phyloP scores from a whole-genome alignment of 2,329 filamentous ascomycete species.

The Coniochaeta pulveracea region DNA sequence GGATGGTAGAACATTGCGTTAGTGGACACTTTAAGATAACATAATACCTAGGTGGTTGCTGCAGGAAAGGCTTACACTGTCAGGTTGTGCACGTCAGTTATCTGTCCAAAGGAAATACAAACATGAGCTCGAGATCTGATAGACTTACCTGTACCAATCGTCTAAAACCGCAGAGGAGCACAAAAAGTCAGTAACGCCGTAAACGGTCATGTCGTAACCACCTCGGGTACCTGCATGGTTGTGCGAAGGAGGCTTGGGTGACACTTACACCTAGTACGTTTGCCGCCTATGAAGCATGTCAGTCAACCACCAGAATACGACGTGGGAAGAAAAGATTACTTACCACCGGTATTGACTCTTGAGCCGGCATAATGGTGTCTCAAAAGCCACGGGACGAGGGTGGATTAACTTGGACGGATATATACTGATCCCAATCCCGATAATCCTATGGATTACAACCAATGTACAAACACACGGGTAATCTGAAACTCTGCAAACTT shows the following conservation, averaged over 20 bases:
- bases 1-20: background rate
- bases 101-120: too few species aligned
- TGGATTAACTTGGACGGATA: too few species aligned
- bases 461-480: too few species aligned
- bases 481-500: too few species aligned
- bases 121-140: too few species aligned
- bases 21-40: background rate
- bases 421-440: too few species aligned
- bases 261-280: constrained; percentile 27
- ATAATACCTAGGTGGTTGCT: background rate
- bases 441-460: too few species aligned
- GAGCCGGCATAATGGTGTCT: constrained; percentile 16
- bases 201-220: too few species aligned
- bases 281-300: constrained; percentile 16
- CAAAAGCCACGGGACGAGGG: too few species aligned
- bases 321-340: constrained; percentile 4
- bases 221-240: background rate
- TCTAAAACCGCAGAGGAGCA: constrained; percentile 9
- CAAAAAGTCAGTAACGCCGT: background rate
- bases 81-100: too few species aligned
- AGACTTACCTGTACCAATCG: constrained; percentile 19
- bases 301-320: constrained; percentile 1
- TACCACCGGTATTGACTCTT: constrained; percentile 17
- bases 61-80: constrained; percentile 1
- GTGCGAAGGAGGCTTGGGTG: background rate